Percentiles rank a stretch among this genome's conserved stretches.
phyloP scores from a whole-genome alignment of 345 rosid genomes.

The Citrus hindsii region DNA sequence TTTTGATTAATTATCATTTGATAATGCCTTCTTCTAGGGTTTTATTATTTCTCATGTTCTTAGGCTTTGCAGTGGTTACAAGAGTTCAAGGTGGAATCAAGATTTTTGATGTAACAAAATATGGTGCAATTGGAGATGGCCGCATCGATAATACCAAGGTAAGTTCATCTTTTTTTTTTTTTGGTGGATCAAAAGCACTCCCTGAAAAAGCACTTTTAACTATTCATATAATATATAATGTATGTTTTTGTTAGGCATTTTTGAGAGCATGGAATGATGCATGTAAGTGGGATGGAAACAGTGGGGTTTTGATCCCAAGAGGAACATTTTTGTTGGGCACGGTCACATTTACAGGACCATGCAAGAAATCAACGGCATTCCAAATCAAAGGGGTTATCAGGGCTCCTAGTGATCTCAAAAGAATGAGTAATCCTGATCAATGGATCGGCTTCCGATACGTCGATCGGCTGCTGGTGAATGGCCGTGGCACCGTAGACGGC shows the following conservation, averaged over 20 bases:
- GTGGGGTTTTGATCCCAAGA: constrained; percentile 18
- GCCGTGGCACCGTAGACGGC: constrained; percentile 26
- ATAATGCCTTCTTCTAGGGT: background rate
- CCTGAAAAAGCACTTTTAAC: background rate
- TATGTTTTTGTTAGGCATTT: constrained; percentile 15
- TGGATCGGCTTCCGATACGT: constrained; percentile 26
- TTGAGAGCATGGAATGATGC: constrained; percentile 21
- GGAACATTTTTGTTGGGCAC: constrained; percentile 21
- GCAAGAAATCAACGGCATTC: constrained; percentile 19
- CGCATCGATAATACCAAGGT: constrained; percentile 18
- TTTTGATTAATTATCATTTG: background rate
- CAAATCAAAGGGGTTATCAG: constrained; percentile 19
- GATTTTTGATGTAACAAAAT: constrained; percentile 15
- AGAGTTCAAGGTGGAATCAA: background rate
- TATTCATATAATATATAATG: background rate
- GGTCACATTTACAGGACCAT: constrained; percentile 25
- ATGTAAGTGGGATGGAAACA: constrained; percentile 8
- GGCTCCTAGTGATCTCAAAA: constrained; percentile 1
- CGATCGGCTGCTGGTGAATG: constrained; percentile 13
- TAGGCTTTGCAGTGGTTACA: background rate
- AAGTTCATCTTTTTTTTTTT: background rate
- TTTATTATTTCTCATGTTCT: background rate
- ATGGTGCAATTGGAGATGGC: constrained; percentile 26
- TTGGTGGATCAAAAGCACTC: background rate
- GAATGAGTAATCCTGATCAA: background rate